Conservation (phyloP, 148 eudicot genomes). For the Rhododendron molle region DNA sequence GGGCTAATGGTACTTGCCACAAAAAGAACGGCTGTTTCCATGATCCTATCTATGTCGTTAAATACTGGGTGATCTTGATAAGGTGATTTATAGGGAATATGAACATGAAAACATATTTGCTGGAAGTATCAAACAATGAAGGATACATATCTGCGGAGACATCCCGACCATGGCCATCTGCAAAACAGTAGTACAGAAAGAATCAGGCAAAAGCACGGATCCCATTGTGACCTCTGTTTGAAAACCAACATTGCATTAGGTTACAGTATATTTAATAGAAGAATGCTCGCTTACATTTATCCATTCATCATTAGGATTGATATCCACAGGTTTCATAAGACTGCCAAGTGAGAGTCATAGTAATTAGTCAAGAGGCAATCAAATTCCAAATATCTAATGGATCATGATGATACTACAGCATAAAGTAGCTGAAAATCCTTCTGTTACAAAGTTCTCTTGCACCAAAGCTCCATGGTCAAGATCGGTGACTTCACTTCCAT, state of each 20-base stretch:
- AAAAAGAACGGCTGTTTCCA: not conserved
- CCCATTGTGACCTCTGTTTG: not conserved
- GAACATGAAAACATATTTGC: not conserved
- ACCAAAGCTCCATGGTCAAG: not conserved
- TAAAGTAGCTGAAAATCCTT: not conserved
- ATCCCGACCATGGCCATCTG: conserved; percentile 88
- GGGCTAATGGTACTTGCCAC: not conserved
- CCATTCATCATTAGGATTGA: conserved; percentile 91
- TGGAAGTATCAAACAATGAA: conserved; percentile 8
- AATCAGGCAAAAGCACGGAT: not conserved
- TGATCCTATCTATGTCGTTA: not conserved
- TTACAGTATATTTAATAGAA: not conserved
- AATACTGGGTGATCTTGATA: not conserved
- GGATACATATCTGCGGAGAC: conserved; percentile 93
- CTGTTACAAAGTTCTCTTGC: not conserved
- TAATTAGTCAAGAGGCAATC: conserved; percentile 1
- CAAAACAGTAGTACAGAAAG: conserved; percentile 11
- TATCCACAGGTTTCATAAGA: conserved; percentile 84
- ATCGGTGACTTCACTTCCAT: not conserved
- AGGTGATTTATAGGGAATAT: not conserved
- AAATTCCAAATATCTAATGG: not conserved
- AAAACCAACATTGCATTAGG: not conserved
- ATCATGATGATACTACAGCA: not conserved
- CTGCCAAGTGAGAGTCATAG: conserved; percentile 37
- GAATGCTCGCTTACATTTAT: conserved; percentile 59